A percentile compares a stretch with the other conserved stretches of the same genome.
These are phyloP conservation scores for Sporobolomyces phaffii DNA, from an alignment of 768 basidiomycete genomes.

Conservation along the genomic window DNA sequence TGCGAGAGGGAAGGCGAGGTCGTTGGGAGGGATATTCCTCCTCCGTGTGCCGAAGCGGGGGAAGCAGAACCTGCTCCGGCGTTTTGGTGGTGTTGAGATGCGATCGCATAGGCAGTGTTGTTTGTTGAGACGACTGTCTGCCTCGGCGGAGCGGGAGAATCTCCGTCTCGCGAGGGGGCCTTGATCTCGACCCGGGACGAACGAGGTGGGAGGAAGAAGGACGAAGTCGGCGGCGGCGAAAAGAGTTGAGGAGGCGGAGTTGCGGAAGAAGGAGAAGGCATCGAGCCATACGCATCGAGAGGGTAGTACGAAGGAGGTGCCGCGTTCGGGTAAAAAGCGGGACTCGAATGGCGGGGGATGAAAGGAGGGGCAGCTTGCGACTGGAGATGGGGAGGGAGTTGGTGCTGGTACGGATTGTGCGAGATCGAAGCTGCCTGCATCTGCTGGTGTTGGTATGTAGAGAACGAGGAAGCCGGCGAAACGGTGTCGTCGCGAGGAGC, in stretches of 20 bases:
- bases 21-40: neutral
- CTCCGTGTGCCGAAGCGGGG: neutral
- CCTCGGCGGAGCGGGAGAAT: slow-evolving; percentile 10
- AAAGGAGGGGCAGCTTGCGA: neutral
- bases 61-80: slow-evolving; percentile 1
- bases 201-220: slow-evolving; percentile 36
- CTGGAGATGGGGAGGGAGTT: slow-evolving; percentile 35
- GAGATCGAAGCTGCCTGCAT: neutral
- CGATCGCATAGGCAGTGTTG: slow-evolving; percentile 11
- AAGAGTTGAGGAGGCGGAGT: slow-evolving; percentile 19
- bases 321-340: slow-evolving; percentile 20
- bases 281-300: slow-evolving; percentile 3
- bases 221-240: neutral
- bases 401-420: slow-evolving; percentile 21
- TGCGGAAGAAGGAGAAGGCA: slow-evolving; percentile 23
- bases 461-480: neutral
- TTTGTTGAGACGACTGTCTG: slow-evolving; percentile 10
- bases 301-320: slow-evolving; percentile 22
- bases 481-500: neutral
- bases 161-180: slow-evolving; percentile 17
- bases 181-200: slow-evolving; percentile 34
- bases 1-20: neutral
- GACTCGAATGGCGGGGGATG: slow-evolving; percentile 26
- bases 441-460: slow-evolving; percentile 4
- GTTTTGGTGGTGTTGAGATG: neutral